Conservation (phyloP, 768 basidiomycete species). For the Galerina marginata region DNA sequence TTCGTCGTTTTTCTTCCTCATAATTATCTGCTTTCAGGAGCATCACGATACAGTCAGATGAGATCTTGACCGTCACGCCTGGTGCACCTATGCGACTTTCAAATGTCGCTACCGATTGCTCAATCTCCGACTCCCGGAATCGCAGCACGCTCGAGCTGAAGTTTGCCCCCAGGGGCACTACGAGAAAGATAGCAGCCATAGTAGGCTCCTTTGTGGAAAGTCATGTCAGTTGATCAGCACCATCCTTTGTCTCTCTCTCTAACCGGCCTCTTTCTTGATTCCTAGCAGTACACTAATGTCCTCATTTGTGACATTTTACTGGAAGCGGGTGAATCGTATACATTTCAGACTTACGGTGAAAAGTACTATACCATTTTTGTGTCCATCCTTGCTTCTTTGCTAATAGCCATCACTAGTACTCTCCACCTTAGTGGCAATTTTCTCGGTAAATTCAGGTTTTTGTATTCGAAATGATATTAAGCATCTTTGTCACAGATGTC, state of each 20-base stretch:
- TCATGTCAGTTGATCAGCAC: not conserved
- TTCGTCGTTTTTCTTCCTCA: not conserved
- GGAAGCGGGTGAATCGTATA: not conserved
- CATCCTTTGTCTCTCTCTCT: not conserved
- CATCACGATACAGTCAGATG: not conserved
- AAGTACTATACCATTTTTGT: too few relatives aligned
- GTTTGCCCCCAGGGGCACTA: not conserved
- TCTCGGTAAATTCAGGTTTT: too few relatives aligned
- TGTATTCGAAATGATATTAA: too few relatives aligned
- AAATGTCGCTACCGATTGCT: not conserved
- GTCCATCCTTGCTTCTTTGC: too few relatives aligned
- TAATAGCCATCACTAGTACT: too few relatives aligned
- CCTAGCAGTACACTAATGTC: not conserved
- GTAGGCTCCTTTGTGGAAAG: not conserved
- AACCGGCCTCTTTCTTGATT: not conserved
- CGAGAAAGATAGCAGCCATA: not conserved
- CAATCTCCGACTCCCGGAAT: not conserved
- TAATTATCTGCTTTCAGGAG: not conserved
- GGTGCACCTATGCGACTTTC: not conserved
- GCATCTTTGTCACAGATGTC: too few relatives aligned
- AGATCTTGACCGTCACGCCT: not conserved
- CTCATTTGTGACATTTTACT: not conserved
- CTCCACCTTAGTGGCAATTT: too few relatives aligned
- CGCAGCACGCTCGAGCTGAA: not conserved
- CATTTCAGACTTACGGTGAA: not conserved